Evolutionary conservation across 2,329 filamentous ascomycete genomes (phyloP).

Genomic region (Arthrobotrys sinensis): DNA sequence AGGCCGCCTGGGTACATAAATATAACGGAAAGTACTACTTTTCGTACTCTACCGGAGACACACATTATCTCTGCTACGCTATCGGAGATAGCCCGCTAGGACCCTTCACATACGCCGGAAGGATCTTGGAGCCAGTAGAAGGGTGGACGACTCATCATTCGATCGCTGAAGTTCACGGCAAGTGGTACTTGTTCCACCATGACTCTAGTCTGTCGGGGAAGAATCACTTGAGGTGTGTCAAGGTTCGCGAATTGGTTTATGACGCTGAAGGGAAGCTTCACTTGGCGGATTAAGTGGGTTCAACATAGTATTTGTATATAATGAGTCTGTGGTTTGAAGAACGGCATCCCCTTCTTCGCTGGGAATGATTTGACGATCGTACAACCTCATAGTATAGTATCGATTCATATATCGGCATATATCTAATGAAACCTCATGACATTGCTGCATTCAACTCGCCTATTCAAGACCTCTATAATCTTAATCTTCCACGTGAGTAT

Average conservation of each 20-base stretch:
- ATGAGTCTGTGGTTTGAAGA: too few species aligned
- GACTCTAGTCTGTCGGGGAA: conserved; percentile 80
- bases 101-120: conserved; percentile 80
- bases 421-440: background rate
- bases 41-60: conserved; percentile 83
- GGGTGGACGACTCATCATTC: conserved; percentile 88
- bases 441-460: too few species aligned
- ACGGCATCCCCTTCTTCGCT: too few species aligned
- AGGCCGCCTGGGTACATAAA: conserved; percentile 86
- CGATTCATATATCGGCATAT: background rate
- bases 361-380: too few species aligned
- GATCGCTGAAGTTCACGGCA: conserved; percentile 80
- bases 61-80: conserved; percentile 81
- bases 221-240: conserved; percentile 80
- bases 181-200: conserved; percentile 84
- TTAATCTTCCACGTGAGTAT: too few species aligned
- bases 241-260: conserved; percentile 82
- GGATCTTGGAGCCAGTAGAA: conserved; percentile 81
- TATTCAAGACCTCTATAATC: too few species aligned
- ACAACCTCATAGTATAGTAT: too few species aligned
- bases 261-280: conserved; percentile 73
- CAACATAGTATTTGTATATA: background rate
- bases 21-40: conserved; percentile 80
- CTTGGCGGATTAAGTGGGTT: conserved; percentile 28
- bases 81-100: conserved; percentile 77